A percentile compares a stretch with the other conserved stretches of the same genome.
Conservation (phyloP, 2,329 filamentous ascomycete genomes). For the Alternaria hordeiaustralica region DNA sequence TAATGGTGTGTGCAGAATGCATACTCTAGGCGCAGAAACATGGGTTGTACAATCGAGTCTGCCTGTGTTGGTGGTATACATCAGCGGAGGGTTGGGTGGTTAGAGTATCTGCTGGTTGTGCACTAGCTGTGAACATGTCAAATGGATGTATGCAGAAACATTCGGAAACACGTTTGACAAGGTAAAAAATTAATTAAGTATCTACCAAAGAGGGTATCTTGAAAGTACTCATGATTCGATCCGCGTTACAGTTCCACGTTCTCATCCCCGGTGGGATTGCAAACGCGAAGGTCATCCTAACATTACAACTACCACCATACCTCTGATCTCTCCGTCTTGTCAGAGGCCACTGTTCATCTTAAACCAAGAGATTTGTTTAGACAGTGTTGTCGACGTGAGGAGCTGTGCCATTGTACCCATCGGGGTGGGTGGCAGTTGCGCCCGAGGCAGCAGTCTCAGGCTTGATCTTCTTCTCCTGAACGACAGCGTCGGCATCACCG, state of each 20-base stretch:
- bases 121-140: neutral
- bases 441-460: constrained; percentile 1
- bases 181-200: neutral
- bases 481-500: constrained; percentile 46
- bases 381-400: constrained; percentile 1
- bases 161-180: neutral
- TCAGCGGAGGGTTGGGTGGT: neutral
- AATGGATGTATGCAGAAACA: neutral
- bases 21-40: no score
- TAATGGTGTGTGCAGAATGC: neutral
- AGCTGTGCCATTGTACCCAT: neutral
- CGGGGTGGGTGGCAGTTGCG: neutral
- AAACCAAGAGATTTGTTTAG: neutral
- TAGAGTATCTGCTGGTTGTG: neutral
- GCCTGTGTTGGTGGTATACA: neutral
- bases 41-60: neutral
- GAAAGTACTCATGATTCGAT: neutral
- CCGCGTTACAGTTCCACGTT: neutral
- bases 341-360: neutral
- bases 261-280: neutral
- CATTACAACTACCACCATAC: neutral
- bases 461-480: constrained; percentile 34
- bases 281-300: neutral
- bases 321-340: neutral
- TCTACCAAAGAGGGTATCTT: neutral